Evolutionary conservation across 495 filamentous ascomycete genomes (phyloP), one percentile per base, ranked within the genome.

Genomic region (Hypoxylon fuscum): DNA sequence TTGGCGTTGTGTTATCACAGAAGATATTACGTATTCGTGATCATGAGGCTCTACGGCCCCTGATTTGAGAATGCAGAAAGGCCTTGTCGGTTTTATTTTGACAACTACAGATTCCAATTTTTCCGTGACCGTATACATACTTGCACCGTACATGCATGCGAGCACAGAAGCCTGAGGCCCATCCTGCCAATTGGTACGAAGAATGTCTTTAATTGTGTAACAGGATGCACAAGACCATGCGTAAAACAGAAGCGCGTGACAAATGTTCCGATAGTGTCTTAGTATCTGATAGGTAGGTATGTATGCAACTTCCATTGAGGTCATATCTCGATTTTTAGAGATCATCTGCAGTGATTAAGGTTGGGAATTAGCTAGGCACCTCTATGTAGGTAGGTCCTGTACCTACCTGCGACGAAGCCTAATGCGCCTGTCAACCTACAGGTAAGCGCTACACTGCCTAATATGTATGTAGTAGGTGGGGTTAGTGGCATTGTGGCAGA

Each of bases 21-120:
- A 48, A 64, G 48, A 65, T 68, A 44, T 66, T 53, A 62, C 41
- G 49, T 51, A 61, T 66, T 61, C 57, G 50, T 22, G 46, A 27
- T 47, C 27, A 47, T 48, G 42, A 55, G 63, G 18, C 31, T 44
- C 49, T n/a, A 29, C 35, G 20, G 47, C 40, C 51, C 37, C 41
- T 54, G 34, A 27, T 48, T 60, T 66, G 66, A 60, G 67, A 66
- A 68, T 66, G 59, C 68, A 62, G 38, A 59, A n/a, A 38, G 55
- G 55, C 60, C 63, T 55, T 50, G 32, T n/a, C 59, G 59, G 56
- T 45, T 60, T 61, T 44, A 52, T 57, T 53, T 47, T 60, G 29
- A 55, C 32, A 27, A 14, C 10, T n/a, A 42, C 6, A 17, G 15
- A 12, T 41, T 53, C 29, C 14, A 32, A 23, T 22, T 7, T 18